Evolutionary conservation across 306 rosid genomes (phyloP).

Genomic region (Quercus dentata): DNA sequence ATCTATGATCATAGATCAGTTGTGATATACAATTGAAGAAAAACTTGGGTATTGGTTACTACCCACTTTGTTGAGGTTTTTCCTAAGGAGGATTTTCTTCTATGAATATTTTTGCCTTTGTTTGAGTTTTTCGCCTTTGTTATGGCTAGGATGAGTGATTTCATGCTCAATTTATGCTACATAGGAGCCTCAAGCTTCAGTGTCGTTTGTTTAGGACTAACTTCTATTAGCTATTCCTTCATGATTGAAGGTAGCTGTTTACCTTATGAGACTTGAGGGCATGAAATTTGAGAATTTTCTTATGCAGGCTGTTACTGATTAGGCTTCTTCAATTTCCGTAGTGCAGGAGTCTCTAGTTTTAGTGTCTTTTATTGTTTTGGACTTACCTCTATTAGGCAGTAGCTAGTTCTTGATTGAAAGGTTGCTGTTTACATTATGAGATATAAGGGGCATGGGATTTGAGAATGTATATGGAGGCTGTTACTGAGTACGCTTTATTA

Average conservation of each 20-base stretch:
- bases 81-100: not conserved
- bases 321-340: not conserved
- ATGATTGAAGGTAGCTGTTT: not conserved
- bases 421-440: not conserved
- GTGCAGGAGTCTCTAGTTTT: not conserved
- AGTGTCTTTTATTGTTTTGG: not conserved
- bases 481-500: not conserved
- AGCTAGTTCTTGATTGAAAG: not conserved
- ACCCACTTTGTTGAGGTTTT: not conserved
- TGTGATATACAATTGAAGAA: not conserved
- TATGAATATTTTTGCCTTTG: not conserved
- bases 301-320: not conserved
- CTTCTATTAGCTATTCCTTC: not conserved
- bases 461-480: not conserved
- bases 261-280: not conserved
- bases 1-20: not conserved
- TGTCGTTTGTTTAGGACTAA: too few species aligned
- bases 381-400: too few species aligned
- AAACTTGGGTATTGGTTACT: not conserved
- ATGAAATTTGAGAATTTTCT: not conserved
- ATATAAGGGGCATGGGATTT: not conserved
- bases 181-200: not conserved
- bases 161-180: not conserved
- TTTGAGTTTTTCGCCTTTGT: not conserved
- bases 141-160: not conserved